phyloP scores from a whole-genome alignment of 2,329 filamentous ascomycete species.

The Alternaria gansuensis region DNA sequence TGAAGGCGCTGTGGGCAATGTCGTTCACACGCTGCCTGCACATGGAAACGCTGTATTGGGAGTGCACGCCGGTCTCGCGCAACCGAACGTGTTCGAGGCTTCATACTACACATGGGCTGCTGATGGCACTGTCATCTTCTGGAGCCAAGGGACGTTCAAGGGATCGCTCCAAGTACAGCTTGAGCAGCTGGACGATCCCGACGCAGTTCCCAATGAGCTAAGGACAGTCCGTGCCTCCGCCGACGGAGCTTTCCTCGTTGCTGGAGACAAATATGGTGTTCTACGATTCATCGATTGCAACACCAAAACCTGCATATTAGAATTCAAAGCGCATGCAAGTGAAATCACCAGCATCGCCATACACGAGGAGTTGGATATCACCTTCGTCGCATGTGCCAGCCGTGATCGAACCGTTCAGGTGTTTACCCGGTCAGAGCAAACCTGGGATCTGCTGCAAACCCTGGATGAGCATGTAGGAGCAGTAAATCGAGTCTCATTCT shows the following conservation, averaged over 20 bases:
- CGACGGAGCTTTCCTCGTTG: slow-evolving; percentile 73
- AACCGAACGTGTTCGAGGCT: slow-evolving; percentile 68
- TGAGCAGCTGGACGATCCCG: slow-evolving; percentile 65
- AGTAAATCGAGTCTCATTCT: slow-evolving; percentile 79
- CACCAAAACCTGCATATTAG: slow-evolving; percentile 69
- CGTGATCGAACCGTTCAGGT: slow-evolving; percentile 92
- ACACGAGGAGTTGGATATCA: slow-evolving; percentile 69
- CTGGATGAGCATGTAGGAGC: slow-evolving; percentile 90
- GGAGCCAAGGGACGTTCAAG: slow-evolving; percentile 78
- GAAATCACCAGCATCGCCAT: slow-evolving; percentile 86
- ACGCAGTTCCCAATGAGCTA: slow-evolving; percentile 65
- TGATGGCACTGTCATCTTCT: slow-evolving; percentile 81
- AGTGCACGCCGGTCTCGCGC: slow-evolving; percentile 68
- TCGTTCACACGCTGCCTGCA: slow-evolving; percentile 60
- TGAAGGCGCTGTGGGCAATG: slow-evolving; percentile 41
- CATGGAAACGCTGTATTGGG: slow-evolving; percentile 72
- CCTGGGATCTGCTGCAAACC: slow-evolving; percentile 85
- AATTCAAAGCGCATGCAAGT: slow-evolving; percentile 84
- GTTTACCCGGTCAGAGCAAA: slow-evolving; percentile 69
- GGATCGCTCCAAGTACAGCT: slow-evolving; percentile 72
- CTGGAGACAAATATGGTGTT: slow-evolving; percentile 87
- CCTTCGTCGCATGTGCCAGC: slow-evolving; percentile 77
- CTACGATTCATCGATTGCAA: slow-evolving; percentile 72
- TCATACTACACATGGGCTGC: slow-evolving; percentile 91
- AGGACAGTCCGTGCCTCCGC: slow-evolving; percentile 67